A percentile compares a stretch with the other conserved stretches of the same genome.
phyloP scores from a whole-genome alignment of 371 early-diverging fungal genomes.

The Parasitella parasitica region DNA sequence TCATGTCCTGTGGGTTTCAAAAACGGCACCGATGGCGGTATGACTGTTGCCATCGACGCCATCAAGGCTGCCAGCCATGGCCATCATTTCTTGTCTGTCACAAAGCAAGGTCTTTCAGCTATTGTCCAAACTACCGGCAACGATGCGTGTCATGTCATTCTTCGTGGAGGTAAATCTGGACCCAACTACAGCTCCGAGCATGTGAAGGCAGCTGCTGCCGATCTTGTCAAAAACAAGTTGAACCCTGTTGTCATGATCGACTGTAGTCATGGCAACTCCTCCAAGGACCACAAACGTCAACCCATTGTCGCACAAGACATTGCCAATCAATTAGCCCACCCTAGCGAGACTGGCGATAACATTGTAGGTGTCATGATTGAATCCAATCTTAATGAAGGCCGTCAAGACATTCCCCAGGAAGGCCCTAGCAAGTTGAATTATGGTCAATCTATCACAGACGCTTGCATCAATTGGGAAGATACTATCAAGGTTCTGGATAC shows the following conservation, averaged over 20 bases:
- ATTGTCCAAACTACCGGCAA: conserved; percentile 86
- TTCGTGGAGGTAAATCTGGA: conserved; percentile 83
- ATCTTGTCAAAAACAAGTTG: conserved; percentile 64
- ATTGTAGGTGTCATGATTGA: conserved; percentile 86
- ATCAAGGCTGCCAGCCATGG: conserved; percentile 82
- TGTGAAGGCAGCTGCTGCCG: conserved; percentile 55
- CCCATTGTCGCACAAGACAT: conserved; percentile 74
- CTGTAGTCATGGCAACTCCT: conserved; percentile 88
- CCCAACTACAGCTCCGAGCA: conserved; percentile 83
- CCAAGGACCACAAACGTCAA: conserved; percentile 79
- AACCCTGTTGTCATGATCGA: conserved; percentile 81
- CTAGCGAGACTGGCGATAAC: conserved; percentile 45
- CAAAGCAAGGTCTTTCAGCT: conserved; percentile 90
- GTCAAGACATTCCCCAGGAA: conserved; percentile 62
- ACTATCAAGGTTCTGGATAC: conserved; percentile 63
- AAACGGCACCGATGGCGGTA: conserved; percentile 91
- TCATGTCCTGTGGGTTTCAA: conserved; percentile 97
- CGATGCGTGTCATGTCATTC: conserved; percentile 76
- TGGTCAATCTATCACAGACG: conserved; percentile 79
- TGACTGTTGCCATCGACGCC: conserved; percentile 87
- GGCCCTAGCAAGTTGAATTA: conserved; percentile 60
- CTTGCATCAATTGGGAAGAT: conserved; percentile 77
- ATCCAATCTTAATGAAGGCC: conserved; percentile 73
- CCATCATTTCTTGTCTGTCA: conserved; percentile 92
- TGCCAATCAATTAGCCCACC: conserved; percentile 37